Evolutionary conservation across 331 rosid genomes (phyloP).

Genomic region (Pyracantha coccinea): DNA sequence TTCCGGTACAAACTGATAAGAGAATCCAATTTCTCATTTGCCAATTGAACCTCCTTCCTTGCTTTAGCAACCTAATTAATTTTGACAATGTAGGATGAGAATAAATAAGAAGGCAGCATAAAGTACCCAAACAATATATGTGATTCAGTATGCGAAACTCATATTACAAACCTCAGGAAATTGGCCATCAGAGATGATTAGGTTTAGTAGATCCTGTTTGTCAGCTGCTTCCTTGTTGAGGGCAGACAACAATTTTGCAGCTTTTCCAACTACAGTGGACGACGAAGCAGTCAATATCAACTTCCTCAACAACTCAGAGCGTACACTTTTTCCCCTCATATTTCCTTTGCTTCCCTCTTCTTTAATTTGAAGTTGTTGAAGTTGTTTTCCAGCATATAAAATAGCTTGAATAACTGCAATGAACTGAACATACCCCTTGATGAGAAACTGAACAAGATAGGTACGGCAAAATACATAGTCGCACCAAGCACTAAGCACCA

Average conservation of each 20-base stretch:
- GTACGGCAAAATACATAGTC: not conserved
- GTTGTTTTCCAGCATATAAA: conserved; percentile 72
- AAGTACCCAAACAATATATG: too few relatives aligned
- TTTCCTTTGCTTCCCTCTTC: conserved; percentile 23
- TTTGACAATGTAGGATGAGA: conserved; percentile 5
- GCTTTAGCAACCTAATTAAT: conserved; percentile 51
- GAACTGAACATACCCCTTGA: conserved; percentile 40
- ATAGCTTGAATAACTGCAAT: conserved; percentile 79
- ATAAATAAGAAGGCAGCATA: not conserved
- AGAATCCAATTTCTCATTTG: conserved; percentile 56
- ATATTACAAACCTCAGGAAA: conserved; percentile 60
- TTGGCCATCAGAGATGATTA: conserved; percentile 49
- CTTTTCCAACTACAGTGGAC: conserved; percentile 44
- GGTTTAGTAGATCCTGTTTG: conserved; percentile 56
- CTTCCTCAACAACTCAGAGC: conserved; percentile 34
- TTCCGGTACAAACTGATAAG: conserved; percentile 62
- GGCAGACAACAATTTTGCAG: conserved; percentile 73
- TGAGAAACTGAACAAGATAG: conserved; percentile 7
- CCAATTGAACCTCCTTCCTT: conserved; percentile 50
- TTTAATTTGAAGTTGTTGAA: conserved; percentile 59
- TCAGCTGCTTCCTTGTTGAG: conserved; percentile 76
- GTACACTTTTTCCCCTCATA: too few relatives aligned
- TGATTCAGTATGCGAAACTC: conserved; percentile 6
- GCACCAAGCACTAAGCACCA: conserved; percentile 10
- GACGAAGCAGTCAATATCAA: conserved; percentile 70